phyloP scores from a whole-genome alignment of 345 rosid species.

The Nasturtium officinale region DNA sequence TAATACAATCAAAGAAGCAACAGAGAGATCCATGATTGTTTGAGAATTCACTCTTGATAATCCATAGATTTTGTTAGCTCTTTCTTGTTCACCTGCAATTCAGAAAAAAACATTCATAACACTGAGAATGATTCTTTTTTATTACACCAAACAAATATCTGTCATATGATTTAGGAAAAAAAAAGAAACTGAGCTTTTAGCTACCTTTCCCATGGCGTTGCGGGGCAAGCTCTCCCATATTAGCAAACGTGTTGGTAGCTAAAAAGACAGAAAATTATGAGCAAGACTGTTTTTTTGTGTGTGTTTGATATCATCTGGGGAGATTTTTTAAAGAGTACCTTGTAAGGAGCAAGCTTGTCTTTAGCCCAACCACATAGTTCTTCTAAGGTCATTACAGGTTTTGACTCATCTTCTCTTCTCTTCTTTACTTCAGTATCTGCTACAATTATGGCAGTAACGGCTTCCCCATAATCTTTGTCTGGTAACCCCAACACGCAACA shows the following conservation, averaged over 20 bases:
- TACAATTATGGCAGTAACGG: slow-evolving; percentile 71
- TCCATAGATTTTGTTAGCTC: slow-evolving; percentile 73
- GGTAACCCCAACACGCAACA: slow-evolving; percentile 93
- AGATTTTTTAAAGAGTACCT: slow-evolving; percentile 51
- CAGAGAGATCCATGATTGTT: slow-evolving; percentile 15
- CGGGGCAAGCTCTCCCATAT: slow-evolving; percentile 93
- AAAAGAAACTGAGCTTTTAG: not conserved
- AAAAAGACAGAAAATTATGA: not conserved
- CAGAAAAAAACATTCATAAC: not conserved
- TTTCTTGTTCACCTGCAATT: slow-evolving; percentile 85
- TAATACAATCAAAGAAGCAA: slow-evolving; percentile 11
- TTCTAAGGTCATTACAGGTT: slow-evolving; percentile 68
- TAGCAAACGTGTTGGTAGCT: slow-evolving; percentile 84
- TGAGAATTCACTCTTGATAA: slow-evolving; percentile 39
- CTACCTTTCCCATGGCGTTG: slow-evolving; percentile 98
- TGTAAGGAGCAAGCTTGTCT: slow-evolving; percentile 97
- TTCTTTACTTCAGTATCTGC: slow-evolving; percentile 55
- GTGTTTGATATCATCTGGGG: not conserved
- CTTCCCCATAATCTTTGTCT: slow-evolving; percentile 89
- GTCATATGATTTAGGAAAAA: not conserved
- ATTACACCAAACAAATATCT: slow-evolving; percentile 15
- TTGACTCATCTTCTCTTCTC: slow-evolving; percentile 50
- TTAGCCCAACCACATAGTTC: slow-evolving; percentile 84
- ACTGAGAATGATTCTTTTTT: slow-evolving; percentile 12
- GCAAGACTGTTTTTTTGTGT: not conserved